Evolutionary conservation across 441 rosid genomes (phyloP).

Genomic region (Brassica hybrid): DNA sequence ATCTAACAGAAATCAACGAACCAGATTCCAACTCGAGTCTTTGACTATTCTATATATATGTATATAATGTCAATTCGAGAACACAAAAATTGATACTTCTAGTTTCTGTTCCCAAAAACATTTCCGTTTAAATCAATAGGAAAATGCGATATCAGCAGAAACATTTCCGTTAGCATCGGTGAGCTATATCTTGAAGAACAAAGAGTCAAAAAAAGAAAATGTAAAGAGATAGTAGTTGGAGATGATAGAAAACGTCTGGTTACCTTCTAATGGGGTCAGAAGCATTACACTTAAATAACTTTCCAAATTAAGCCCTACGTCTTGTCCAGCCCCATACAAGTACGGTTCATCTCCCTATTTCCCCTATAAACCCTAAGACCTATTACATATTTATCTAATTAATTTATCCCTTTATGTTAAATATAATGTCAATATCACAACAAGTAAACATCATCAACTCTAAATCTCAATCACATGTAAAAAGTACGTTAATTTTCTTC

Average conservation of each 20-base stretch:
- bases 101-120: background rate
- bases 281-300: slow-evolving; percentile 41
- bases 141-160: slow-evolving; percentile 1
- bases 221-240: slow-evolving; percentile 24
- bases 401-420: background rate
- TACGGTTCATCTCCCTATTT: slow-evolving; percentile 37
- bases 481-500: slow-evolving; percentile 20
- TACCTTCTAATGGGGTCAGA: slow-evolving; percentile 44
- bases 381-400: slow-evolving; percentile 19
- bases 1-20: background rate
- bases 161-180: background rate
- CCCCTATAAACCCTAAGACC: slow-evolving; percentile 39
- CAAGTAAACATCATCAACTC: slow-evolving; percentile 30
- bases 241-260: slow-evolving; percentile 30
- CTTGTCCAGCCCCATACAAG: slow-evolving; percentile 41
- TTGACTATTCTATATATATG: no score
- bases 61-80: background rate
- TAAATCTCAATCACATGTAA: slow-evolving; percentile 27
- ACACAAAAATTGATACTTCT: background rate
- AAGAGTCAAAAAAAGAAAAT: slow-evolving; percentile 19
- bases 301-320: slow-evolving; percentile 45
- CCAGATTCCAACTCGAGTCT: slow-evolving; percentile 1
- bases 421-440: slow-evolving; percentile 40
- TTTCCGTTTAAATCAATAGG: background rate
- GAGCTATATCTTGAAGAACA: background rate